Conservation (phyloP, 805 yeast genomes). For the Scheffersomyces coipomensis region DNA sequence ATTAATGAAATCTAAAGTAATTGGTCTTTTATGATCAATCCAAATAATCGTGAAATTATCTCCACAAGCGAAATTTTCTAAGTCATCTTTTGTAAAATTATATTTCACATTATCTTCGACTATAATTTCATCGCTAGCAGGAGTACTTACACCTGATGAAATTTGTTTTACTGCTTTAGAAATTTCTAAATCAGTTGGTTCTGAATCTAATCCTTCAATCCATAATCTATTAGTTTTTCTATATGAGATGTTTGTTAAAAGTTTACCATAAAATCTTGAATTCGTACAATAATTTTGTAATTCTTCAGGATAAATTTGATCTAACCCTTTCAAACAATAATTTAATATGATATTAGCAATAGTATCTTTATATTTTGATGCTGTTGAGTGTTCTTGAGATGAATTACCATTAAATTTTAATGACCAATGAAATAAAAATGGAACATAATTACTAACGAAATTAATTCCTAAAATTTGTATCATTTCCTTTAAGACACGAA, state of each 20-base stretch:
- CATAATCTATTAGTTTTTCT: constrained; percentile 25
- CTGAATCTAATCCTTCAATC: constrained; percentile 21
- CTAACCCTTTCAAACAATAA: constrained; percentile 22
- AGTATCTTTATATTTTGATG: constrained; percentile 24
- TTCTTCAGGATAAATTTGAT: constrained; percentile 23
- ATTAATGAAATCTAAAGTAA: neutral
- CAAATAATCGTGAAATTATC: constrained; percentile 26
- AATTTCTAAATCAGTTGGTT: constrained; percentile 3
- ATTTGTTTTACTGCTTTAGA: neutral
- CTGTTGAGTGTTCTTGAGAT: neutral
- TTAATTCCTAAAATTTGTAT: constrained; percentile 44
- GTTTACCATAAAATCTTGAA: constrained; percentile 16
- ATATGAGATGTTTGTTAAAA: constrained; percentile 22
- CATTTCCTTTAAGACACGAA: constrained; percentile 21
- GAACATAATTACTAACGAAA: constrained; percentile 43
- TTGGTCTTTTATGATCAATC: constrained; percentile 19
- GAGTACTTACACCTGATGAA: neutral
- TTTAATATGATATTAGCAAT: constrained; percentile 29
- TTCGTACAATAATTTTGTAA: constrained; percentile 17
- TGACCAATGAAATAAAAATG: constrained; percentile 47
- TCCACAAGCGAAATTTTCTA: constrained; percentile 24
- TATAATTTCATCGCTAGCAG: neutral
- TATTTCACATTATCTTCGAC: constrained; percentile 1
- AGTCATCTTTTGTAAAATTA: constrained; percentile 1
- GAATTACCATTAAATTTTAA: constrained; percentile 15